phyloP scores from a whole-genome alignment of 768 basidiomycete genomes.

The Butyriboletus loyo region DNA sequence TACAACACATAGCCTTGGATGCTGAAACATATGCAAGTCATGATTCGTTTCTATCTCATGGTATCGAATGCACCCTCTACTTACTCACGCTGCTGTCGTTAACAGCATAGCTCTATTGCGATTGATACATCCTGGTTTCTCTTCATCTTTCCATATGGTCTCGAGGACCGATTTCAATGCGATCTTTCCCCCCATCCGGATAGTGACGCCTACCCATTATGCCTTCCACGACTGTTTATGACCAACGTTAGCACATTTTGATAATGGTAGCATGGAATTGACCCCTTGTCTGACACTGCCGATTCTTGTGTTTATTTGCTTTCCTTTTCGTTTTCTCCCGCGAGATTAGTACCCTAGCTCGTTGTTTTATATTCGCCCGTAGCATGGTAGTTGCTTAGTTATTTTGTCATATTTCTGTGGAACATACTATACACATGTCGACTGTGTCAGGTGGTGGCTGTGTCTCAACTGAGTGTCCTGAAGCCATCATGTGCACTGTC shows the following conservation, averaged over 20 bases:
- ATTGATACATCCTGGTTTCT: conserved; percentile 7
- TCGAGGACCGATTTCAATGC: conserved; percentile 21
- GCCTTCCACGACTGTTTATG: conserved; percentile 24
- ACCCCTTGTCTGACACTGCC: conserved; percentile 3
- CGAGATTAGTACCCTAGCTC: conserved; percentile 8
- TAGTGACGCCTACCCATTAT: conserved; percentile 13
- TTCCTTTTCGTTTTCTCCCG: conserved; percentile 1
- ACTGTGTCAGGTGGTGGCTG: conserved; percentile 10
- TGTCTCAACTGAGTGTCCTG: neutral
- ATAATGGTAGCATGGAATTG: conserved; percentile 18
- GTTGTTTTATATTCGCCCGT: conserved; percentile 16
- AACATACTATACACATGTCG: neutral
- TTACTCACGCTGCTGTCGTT: conserved; percentile 12
- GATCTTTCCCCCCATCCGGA: conserved; percentile 10
- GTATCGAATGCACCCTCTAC: conserved; percentile 6
- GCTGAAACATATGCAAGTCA: conserved; percentile 18
- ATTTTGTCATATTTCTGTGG: conserved; percentile 14
- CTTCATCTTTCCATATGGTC: conserved; percentile 16
- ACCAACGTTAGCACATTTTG: conserved; percentile 19
- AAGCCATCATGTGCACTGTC: conserved; percentile 31
- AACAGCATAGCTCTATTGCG: conserved; percentile 14
- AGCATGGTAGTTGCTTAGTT: conserved; percentile 1
- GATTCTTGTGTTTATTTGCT: conserved; percentile 11
- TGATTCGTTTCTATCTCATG: conserved; percentile 7
- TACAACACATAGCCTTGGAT: conserved; percentile 19